Base-by-base conservation (phyloP, 2,329 filamentous ascomycete species). In the Curvularia lunata region DNA sequence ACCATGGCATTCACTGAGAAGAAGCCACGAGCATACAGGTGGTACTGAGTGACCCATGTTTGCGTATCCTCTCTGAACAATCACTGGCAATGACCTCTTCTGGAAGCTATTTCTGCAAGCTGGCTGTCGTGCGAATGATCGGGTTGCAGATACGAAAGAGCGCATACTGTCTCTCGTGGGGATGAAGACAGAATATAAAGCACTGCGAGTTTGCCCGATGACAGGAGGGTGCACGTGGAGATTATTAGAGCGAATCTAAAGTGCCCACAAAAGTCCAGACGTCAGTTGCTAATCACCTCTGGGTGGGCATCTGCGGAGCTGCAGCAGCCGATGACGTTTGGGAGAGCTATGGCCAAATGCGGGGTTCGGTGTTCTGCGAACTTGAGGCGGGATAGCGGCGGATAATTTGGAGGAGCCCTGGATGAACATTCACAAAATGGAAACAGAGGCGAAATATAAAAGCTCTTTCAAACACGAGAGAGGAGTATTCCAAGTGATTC, bases 41-140 rank as follows among this genome's bases (percentile, higher is more conserved):
- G 79, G 79, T 34, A 79, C 75, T 46, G 68, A 78, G 64, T 80
- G 77, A 58, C 70, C 71, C 78, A 80, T 80, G 16, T 61, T 65
- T 58, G 79, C 75, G 74, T 79, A 82, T 58, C 65, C 63, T 70
- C 78, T 75, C 28, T 70, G 64, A 43, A 77, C 55, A 54, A 79
- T 71, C 34, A 66, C 57, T 8, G 77, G 75, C 40, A 78, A 62
- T n/a, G 65, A 68, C 27, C 55, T 67, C 55, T 58, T 65, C 51
- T 73, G 71, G 51, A 78, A 71, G 57, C 55, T 68, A 53, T 71
- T 76, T 58, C 58, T 66, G 56, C 55, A 75, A 25, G 54, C 60
- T 43, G 63, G 68, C 60, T 74, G 72, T 59, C 68, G 63, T 42
- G 71, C 65, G 63, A 76, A 63, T 49, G 71, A 66, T 64, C 70